Evolutionary conservation across 768 basidiomycete genomes (phyloP).

Genomic region (Xanthoconium stramineum): DNA sequence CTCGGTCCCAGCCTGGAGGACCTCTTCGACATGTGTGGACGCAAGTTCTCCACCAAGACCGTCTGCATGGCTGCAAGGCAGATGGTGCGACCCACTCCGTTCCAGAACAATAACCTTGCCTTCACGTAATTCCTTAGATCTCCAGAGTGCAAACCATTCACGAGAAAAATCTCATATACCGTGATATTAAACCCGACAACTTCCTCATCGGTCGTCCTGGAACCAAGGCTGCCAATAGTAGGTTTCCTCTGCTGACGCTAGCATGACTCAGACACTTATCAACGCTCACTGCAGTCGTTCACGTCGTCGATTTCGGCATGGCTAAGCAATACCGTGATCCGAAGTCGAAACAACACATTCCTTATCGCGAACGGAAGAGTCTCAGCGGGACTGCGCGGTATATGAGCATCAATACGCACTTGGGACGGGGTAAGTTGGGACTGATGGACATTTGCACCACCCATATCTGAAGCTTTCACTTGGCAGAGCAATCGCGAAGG

Average conservation of each 20-base stretch:
- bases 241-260: constrained; percentile 5
- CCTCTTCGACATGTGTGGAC: constrained; percentile 97
- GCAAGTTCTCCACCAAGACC: constrained; percentile 97
- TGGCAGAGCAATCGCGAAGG: constrained; percentile 80
- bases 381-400: constrained; percentile 96
- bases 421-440: constrained; percentile 76
- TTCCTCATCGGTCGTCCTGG: constrained; percentile 94
- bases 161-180: constrained; percentile 99
- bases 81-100: constrained; percentile 57
- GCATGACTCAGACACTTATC: neutral
- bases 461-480: constrained; percentile 6
- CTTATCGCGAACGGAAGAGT: constrained; percentile 97
- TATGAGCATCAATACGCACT: constrained; percentile 99
- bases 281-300: constrained; percentile 56
- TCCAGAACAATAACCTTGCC: constrained; percentile 1
- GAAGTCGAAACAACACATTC: constrained; percentile 99
- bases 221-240: constrained; percentile 85
- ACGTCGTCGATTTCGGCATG: constrained; percentile 99
- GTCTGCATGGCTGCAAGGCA: constrained; percentile 99
- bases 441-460: neutral
- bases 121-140: constrained; percentile 48
- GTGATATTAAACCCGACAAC: constrained; percentile 99
- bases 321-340: constrained; percentile 99
- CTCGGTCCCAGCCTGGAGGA: constrained; percentile 96
- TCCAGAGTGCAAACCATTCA: constrained; percentile 97